phyloP scores from a whole-genome alignment of 2,329 filamentous ascomycete genomes.

The Ceratocystis cacaofunesta region DNA sequence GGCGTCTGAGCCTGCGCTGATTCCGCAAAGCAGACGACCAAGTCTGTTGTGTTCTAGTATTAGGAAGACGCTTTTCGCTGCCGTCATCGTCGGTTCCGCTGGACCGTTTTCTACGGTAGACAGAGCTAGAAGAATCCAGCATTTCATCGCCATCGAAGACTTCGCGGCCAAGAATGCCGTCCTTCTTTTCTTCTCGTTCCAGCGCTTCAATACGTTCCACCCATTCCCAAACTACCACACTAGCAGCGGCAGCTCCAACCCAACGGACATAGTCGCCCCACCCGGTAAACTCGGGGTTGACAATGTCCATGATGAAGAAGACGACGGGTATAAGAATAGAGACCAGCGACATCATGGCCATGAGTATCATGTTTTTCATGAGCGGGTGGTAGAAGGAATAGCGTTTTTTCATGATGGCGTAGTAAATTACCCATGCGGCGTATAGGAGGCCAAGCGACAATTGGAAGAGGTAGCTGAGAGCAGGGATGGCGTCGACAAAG shows the following conservation, averaged over 20 bases:
- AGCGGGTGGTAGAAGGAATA: constrained; percentile 82
- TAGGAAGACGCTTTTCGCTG: constrained; percentile 10
- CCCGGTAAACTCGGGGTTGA: constrained; percentile 67
- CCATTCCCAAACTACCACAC: constrained; percentile 98
- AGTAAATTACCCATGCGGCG: constrained; percentile 87
- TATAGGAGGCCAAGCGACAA: constrained; percentile 75
- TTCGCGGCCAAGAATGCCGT: constrained; percentile 78
- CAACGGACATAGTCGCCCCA: constrained; percentile 94
- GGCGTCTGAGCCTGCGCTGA: constrained; percentile 3
- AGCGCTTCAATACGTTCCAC: constrained; percentile 86
- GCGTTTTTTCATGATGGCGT: constrained; percentile 76
- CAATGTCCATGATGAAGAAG: constrained; percentile 85
- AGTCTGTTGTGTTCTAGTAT: neutral
- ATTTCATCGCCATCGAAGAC: constrained; percentile 92
- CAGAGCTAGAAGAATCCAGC: constrained; percentile 48
- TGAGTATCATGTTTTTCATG: constrained; percentile 77
- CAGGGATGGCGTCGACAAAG: constrained; percentile 82
- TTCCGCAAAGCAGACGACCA: constrained; percentile 6
- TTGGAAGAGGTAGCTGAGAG: constrained; percentile 80
- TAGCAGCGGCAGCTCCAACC: constrained; percentile 89
- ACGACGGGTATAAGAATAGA: constrained; percentile 81
- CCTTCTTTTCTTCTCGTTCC: constrained; percentile 85
- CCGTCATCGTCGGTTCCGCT: constrained; percentile 9
- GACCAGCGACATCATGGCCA: constrained; percentile 62
- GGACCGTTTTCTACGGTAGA: constrained; percentile 22